Conservation (phyloP, 495 filamentous ascomycete genomes). For the Trichoderma erinaceum region DNA sequence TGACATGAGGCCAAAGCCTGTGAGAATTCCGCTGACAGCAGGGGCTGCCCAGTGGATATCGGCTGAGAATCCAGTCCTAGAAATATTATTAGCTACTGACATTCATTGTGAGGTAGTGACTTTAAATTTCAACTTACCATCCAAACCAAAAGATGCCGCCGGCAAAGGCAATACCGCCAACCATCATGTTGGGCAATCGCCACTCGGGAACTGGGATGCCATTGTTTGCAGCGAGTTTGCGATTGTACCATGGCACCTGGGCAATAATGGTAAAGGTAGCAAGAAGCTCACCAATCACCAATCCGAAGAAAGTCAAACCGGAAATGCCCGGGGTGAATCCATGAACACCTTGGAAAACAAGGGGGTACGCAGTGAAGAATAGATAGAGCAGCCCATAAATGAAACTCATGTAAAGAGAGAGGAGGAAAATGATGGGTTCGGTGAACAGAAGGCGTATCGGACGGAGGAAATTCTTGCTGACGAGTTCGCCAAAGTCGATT, state of each 20-base stretch:
- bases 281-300: conserved; percentile 65
- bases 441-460: conserved; percentile 71
- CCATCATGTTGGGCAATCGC: conserved; percentile 73
- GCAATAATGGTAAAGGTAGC: conserved; percentile 54
- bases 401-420: conserved; percentile 78
- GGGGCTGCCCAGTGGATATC: conserved; percentile 79
- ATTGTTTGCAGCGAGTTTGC: conserved; percentile 66
- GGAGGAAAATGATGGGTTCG: conserved; percentile 70
- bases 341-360: conserved; percentile 71
- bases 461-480: conserved; percentile 78
- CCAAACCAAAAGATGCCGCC: conserved; percentile 83
- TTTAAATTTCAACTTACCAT: conserved; percentile 43
- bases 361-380: conserved; percentile 73
- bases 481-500: conserved; percentile 68
- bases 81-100: not conserved
- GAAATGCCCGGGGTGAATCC: conserved; percentile 59
- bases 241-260: conserved; percentile 60
- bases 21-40: conserved; percentile 58
- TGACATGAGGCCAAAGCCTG: conserved; percentile 57
- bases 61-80: conserved; percentile 45
- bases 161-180: conserved; percentile 68
- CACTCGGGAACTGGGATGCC: conserved; percentile 76
- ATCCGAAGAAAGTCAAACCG: conserved; percentile 75
- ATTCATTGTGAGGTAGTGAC: not conserved
- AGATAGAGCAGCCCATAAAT: conserved; percentile 75